phyloP scores from a whole-genome alignment of 441 rosid species.

The Cnidoscolus chayamansa region DNA sequence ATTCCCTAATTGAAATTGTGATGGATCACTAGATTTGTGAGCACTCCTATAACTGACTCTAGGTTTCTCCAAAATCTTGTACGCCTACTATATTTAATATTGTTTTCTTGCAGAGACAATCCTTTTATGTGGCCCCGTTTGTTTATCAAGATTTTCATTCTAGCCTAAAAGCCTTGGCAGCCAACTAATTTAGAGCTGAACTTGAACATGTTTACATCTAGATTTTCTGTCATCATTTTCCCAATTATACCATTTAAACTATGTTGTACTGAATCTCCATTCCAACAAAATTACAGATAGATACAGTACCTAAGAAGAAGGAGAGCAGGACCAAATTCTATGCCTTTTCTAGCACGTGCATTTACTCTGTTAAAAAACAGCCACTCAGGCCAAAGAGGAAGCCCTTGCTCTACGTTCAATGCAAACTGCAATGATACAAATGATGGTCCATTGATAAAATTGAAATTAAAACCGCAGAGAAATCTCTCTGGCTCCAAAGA shows the following conservation, averaged over 20 bases:
- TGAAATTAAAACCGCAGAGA: constrained; percentile 4
- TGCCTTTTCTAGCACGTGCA: constrained; percentile 76
- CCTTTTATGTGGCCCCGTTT: background rate
- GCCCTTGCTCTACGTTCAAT: constrained; percentile 86
- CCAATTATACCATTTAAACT: background rate
- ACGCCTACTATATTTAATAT: background rate
- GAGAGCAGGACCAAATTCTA: constrained; percentile 72
- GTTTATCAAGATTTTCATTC: background rate
- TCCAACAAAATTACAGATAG: background rate
- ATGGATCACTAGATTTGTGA: too few species aligned
- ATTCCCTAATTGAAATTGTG: too few species aligned
- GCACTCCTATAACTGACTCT: too few species aligned
- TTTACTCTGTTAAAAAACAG: constrained; percentile 78
- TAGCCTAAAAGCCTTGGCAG: background rate
- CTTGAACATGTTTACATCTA: background rate
- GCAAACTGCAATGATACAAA: constrained; percentile 54
- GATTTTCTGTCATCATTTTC: background rate
- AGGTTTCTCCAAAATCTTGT: background rate
- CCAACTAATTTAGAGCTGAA: background rate
- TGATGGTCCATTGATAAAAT: constrained; percentile 19
- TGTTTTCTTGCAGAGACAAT: background rate
- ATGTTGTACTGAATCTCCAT: too few species aligned
- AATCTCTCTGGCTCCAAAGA: background rate
- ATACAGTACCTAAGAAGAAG: constrained; percentile 57
- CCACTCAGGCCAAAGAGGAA: constrained; percentile 84